phyloP scores from a whole-genome alignment of 2,329 filamentous ascomycete genomes.

The Blastomyces emzantsi region DNA sequence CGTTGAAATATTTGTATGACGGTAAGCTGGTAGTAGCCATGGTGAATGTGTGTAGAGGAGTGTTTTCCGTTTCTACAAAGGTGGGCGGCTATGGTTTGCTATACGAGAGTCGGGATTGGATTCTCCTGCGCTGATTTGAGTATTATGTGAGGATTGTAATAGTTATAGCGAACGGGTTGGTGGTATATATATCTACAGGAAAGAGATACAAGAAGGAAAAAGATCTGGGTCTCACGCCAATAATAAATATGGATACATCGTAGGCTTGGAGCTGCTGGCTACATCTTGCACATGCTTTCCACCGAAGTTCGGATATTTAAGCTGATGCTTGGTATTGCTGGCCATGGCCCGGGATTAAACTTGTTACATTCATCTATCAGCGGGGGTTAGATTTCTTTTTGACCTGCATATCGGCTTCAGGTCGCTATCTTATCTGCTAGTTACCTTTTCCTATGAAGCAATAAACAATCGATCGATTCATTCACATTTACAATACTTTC shows the following conservation, averaged over 20 bases:
- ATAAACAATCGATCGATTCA: background rate
- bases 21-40: constrained; percentile 8
- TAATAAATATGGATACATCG: background rate
- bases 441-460: background rate
- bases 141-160: background rate
- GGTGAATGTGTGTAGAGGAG: background rate
- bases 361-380: background rate
- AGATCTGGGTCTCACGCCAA: too few relatives aligned
- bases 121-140: background rate
- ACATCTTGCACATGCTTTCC: background rate
- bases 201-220: background rate
- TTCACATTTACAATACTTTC: background rate
- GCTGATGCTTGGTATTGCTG: too few relatives aligned
- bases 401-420: background rate
- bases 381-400: background rate
- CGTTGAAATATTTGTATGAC: constrained; percentile 53
- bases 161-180: background rate
- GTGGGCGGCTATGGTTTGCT: background rate
- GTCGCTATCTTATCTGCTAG: background rate
- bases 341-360: background rate
- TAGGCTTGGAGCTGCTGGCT: too few relatives aligned
- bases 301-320: background rate
- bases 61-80: background rate
- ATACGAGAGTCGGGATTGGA: background rate
- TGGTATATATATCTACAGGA: background rate